Conservation (phyloP, 345 rosid species). For the Camelina sativa region DNA sequence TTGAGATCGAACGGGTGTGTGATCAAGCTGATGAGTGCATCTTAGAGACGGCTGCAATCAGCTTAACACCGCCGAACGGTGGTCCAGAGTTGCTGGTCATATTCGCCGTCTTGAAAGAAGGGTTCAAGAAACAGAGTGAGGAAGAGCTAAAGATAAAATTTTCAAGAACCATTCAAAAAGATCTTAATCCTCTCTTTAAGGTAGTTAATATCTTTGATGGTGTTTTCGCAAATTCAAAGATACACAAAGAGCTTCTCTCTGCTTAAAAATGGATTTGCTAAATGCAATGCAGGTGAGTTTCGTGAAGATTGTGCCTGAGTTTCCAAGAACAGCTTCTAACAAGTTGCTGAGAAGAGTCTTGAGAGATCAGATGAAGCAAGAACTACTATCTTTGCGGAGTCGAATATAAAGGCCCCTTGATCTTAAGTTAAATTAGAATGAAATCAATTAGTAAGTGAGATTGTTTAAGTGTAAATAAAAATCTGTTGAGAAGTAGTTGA, state of each 20-base stretch:
- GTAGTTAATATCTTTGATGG: slow-evolving; percentile 40
- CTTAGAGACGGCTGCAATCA: slow-evolving; percentile 79
- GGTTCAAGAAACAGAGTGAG: slow-evolving; percentile 47
- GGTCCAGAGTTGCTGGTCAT: slow-evolving; percentile 79
- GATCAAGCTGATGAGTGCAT: slow-evolving; percentile 73
- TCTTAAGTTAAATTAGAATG: background rate
- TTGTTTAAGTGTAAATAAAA: too few species aligned
- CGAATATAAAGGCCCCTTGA: slow-evolving; percentile 45
- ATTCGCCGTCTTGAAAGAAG: slow-evolving; percentile 68
- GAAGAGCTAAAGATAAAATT: slow-evolving; percentile 63
- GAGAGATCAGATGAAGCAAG: slow-evolving; percentile 66
- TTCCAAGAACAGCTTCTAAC: slow-evolving; percentile 87
- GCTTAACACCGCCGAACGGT: slow-evolving; percentile 58
- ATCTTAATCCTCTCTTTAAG: slow-evolving; percentile 92
- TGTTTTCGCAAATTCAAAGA: background rate
- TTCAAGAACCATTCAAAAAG: slow-evolving; percentile 63
- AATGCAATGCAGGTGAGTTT: slow-evolving; percentile 57
- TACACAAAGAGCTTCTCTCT: background rate
- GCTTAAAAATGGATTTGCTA: background rate
- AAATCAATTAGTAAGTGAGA: background rate
- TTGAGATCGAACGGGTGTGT: slow-evolving; percentile 85
- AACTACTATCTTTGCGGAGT: slow-evolving; percentile 53
- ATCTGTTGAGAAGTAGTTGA: too few species aligned
- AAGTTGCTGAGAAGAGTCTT: slow-evolving; percentile 77
- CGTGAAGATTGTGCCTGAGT: slow-evolving; percentile 67